Base-by-base conservation (phyloP, 768 basidiomycete genomes). In the Lactarius pseudohatsudake region DNA sequence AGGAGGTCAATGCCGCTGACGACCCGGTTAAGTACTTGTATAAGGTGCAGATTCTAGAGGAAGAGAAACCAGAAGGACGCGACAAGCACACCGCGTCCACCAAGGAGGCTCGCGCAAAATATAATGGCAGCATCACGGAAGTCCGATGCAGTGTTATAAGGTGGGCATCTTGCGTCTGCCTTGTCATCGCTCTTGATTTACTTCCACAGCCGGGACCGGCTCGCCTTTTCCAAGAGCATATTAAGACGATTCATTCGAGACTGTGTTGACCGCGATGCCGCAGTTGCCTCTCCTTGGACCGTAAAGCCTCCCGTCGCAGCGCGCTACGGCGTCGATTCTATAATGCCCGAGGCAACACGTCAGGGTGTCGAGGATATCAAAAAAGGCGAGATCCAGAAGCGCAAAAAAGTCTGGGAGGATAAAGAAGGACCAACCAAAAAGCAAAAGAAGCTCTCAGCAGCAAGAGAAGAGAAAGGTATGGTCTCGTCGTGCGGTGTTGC, bases 201-300 rank as follows among this genome's bases (percentile, higher is more conserved):
- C 22, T 63, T 57, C 43, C 66, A 22, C 71, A 98, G 96, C 73
- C 95, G 97, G 67, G 97, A 99, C 76, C 91, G 96, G 61, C 82
- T 96, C 22, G 88, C 94, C 22, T 98, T 98, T 78, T 96, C 94
- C 34, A 98, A 98, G 77, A 95, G 95, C 20, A 96, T 98, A 72
- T 85, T 99, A 34, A 92, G 95, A 70, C 90, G 95, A 18, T 98
- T 96, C 78, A 92, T 99, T 65, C 89, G 93, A 68, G 97, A 98
- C 74, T 96, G 94, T 72, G 91, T 99, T 2, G 90, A 93, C 72
- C 88, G 97, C 40, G 94, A 96, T 70, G 84, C 94, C 18, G 90
- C 93, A 10, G 90, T 96, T 32, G 94, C 94, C 9, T 92, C 94
- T 1, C 96, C 97, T 7, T 99, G 97, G 97, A 89, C 88, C 2